Conservation (phyloP, 176 grass and related monocot species). For the Tuctoria greenei region DNA sequence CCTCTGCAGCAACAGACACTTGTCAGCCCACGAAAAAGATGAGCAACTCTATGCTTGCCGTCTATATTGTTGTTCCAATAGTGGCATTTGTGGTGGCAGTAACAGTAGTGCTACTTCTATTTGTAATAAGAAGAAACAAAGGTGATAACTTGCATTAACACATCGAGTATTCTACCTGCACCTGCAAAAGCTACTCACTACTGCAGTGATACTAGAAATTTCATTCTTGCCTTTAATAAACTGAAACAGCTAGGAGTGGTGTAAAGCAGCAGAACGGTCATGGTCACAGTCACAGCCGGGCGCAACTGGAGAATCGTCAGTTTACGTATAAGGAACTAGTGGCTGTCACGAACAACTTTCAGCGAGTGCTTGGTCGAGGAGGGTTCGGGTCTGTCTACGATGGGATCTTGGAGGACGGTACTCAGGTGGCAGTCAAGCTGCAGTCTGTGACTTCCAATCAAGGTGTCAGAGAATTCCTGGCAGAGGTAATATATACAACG, state of each 20-base stretch:
- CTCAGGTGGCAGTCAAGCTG: conserved; percentile 61
- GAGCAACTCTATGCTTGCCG: conserved; percentile 6
- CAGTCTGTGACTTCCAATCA: conserved; percentile 46
- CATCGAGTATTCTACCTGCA: not conserved
- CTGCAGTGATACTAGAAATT: not conserved
- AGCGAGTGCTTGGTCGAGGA: conserved; percentile 47
- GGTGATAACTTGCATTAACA: not conserved
- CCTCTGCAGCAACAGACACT: conserved; percentile 40
- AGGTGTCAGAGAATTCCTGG: conserved; percentile 50
- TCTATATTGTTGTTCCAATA: conserved; percentile 41
- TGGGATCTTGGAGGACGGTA: conserved; percentile 51
- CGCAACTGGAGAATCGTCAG: conserved; percentile 41
- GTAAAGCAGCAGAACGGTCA: not conserved
- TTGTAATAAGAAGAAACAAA: conserved; percentile 20
- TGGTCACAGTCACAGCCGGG: not conserved
- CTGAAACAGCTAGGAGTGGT: not conserved
- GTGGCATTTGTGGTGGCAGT: conserved; percentile 29
- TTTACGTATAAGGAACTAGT: conserved; percentile 54
- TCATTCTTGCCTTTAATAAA: not conserved
- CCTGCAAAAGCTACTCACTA: not conserved
- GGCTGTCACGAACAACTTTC: conserved; percentile 57
- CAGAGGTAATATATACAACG: not conserved
- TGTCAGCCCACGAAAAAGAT: conserved; percentile 35
- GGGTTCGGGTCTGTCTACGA: conserved; percentile 63
- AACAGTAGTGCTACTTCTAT: conserved; percentile 25